Base-by-base conservation (phyloP, 768 basidiomycete species). In the Candolleomyces aberdarensis region DNA sequence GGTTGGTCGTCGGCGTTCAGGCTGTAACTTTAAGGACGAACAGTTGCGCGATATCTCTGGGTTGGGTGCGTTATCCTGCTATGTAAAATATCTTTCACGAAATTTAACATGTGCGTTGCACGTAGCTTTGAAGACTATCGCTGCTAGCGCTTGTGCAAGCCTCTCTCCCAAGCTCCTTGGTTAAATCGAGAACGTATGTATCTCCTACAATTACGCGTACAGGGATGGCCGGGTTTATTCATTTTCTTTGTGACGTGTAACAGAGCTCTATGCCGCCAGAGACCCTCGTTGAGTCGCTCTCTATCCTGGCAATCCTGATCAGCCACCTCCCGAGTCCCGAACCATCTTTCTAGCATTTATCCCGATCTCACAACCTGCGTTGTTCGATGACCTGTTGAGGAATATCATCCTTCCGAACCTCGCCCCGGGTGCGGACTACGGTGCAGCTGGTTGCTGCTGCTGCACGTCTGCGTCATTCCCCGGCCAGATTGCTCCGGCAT, bases 11-110 rank as follows among this genome's bases (percentile, higher is more conserved):
- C n/a, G n/a, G n/a, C n/a, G n/a, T n/a, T n/a, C n/a, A n/a, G n/a
- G n/a, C n/a, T n/a, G n/a, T n/a, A n/a, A n/a, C n/a, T n/a, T n/a
- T n/a, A 86, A 91, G 69, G 94, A 98, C 57, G 96, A 98, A 67
- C 95, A 97, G 66, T 77, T 96, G 56, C 81, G 97, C 61, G 96
- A 98, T 76, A 95, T 99, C 58, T 94, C 96, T 9, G 89, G 89
- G 48, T 83, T 98, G 58, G 96, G 96, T 97, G 55, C 60, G 82
- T 64, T 46, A 7, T 43, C 49, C 40, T 53, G 14, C 54, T 59
- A 58, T 53, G 7, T 55, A 26, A 17, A 20, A n/a, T 11, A 36
- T 36, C 36, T 1, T 36, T 11, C 36, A 5, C 44, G 10, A 53
- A 56, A 39, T 22, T 39, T 48, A 36, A 39, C 48, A 64, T 52